Base-by-base conservation (phyloP, 2,329 filamentous ascomycete species). In the Ceratocystiopsis sp. region DNA sequence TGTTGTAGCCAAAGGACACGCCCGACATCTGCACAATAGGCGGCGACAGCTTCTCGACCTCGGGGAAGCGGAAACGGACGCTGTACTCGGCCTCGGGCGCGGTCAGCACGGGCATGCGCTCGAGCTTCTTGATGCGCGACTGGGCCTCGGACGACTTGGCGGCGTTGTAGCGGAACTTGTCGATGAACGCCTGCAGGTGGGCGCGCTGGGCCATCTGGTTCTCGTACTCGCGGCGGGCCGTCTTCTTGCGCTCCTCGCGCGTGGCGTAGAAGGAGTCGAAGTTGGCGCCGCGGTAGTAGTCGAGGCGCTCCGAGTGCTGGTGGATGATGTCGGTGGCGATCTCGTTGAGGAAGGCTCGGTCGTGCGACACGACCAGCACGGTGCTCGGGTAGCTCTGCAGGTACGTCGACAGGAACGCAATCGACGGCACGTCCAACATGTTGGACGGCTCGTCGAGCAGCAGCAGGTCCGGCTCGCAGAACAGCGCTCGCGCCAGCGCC, bases 391-490 rank as follows among this genome's bases (percentile, higher is more conserved):
- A 98, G 40, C 69, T 70, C 61, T 95, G 87, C 10, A 98, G 80
- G 58, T 98, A 98, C 56, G 87, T 89, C 40, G 89, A 83, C 59
- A 98, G 73, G 75, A 96, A 98, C 45, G 91, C 93, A 57, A 98
- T 96, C 19, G 91, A 96, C n/a, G 91, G 91, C 45, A 98, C 91
- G 64, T 96, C 91, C 84, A 98, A 86, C 89, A 96, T 96, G 78
- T 96, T 96, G 44, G 89, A 96, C 65, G 91, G 91, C 77, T 98
- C 91, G 68, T 98, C 91, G 53, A 98, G 85, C 59, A 98, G 73
- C 46, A 98, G 66, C 42, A 98, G 69, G 63, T 98, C 91, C 37
- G 91, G 91, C 60, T 98, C 91, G 66, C 91, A 98, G 69, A 98
- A 98, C 34, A 98, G 74, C 14, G 91, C 91, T 71, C 91, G 73